Evolutionary conservation across 768 basidiomycete species (phyloP), one percentile per base, ranked within the genome.

Genomic region (Cytidiella melzeri): DNA sequence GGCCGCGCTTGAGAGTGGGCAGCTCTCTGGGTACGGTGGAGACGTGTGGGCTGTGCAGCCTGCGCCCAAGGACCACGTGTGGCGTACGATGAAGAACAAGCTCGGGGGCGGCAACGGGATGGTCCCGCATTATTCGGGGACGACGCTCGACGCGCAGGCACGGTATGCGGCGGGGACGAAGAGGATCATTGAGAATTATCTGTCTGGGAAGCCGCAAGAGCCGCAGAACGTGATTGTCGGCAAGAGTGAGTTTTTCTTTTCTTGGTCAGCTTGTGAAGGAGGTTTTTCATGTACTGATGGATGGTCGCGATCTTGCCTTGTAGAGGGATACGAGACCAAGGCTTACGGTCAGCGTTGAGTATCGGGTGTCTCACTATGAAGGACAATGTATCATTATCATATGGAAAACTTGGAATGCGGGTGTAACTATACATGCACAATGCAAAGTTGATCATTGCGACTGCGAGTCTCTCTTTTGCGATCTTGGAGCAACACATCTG

Each of bases 21-120:
- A 87, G 21, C 63, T 92, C 53, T 64, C 70, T 43, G 53, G 62
- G 24, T 69, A 67, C 60, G 45, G 67, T 45, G 66, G 69, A 43
- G 86, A 90, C 67, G 86, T 89, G 24, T 87, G 87, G 90, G 76
- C 87, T 55, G 81, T 84, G 41, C 89, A 92, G 60, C 91, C 92
- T 24, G 83, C 90, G 9, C 87, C 88, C 1, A 77, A 72, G 55
- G 84, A 91, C 64, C 92, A 93, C 68, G 69, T 84, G 39, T 92
- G 87, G 92, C 77, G 92, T 47, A 81, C 77, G 11, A 74, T 79
- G 72, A 82, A 84, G 69, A 89, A 90, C 71, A 76, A 79, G 15
- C 75, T 86, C 3, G 84, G 81, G 19, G 87, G 79, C 50, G 90
- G 90, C 28, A 92, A 94, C 67, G 90, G 84, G 57, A 92, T 92